These are phyloP conservation scores for Diaporthe citri DNA, from an alignment of 2,329 filamentous ascomycete species.

Conservation along the genomic window DNA sequence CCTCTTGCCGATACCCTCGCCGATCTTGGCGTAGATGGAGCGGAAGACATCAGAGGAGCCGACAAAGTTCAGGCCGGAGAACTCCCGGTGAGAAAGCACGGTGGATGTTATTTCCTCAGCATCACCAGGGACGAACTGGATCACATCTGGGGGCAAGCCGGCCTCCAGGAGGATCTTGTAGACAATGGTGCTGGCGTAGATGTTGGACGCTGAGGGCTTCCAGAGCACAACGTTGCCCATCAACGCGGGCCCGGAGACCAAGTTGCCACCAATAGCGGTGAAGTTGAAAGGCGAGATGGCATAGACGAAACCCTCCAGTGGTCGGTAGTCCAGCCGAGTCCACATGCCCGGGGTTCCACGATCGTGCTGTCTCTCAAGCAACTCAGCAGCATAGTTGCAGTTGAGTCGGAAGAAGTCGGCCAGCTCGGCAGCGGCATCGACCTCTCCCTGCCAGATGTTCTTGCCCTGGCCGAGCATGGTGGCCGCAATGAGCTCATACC, in stretches of 20 bases:
- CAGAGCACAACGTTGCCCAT: slow-evolving; percentile 96
- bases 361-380: slow-evolving; percentile 87
- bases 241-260: slow-evolving; percentile 85
- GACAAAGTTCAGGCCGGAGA: slow-evolving; percentile 92
- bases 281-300: slow-evolving; percentile 97
- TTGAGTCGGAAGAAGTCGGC: slow-evolving; percentile 95
- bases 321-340: slow-evolving; percentile 91
- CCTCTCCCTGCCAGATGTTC: slow-evolving; percentile 98
- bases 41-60: slow-evolving; percentile 94
- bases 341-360: slow-evolving; percentile 88
- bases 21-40: slow-evolving; percentile 87
- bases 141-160: slow-evolving; percentile 87
- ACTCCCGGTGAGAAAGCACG: slow-evolving; percentile 81
- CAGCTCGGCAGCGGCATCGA: slow-evolving; percentile 94
- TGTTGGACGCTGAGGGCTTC: slow-evolving; percentile 93
- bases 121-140: slow-evolving; percentile 93
- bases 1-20: slow-evolving; percentile 82
- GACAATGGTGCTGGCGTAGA: slow-evolving; percentile 91
- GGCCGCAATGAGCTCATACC: slow-evolving; percentile 95
- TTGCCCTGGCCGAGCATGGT: slow-evolving; percentile 98
- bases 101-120: slow-evolving; percentile 85
- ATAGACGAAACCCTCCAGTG: slow-evolving; percentile 95
- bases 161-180: slow-evolving; percentile 93
- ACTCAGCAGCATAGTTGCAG: slow-evolving; percentile 91
- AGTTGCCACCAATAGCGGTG: slow-evolving; percentile 91